Conservation (phyloP, 495 filamentous ascomycete species). For the Lasiosphaeria ovina region DNA sequence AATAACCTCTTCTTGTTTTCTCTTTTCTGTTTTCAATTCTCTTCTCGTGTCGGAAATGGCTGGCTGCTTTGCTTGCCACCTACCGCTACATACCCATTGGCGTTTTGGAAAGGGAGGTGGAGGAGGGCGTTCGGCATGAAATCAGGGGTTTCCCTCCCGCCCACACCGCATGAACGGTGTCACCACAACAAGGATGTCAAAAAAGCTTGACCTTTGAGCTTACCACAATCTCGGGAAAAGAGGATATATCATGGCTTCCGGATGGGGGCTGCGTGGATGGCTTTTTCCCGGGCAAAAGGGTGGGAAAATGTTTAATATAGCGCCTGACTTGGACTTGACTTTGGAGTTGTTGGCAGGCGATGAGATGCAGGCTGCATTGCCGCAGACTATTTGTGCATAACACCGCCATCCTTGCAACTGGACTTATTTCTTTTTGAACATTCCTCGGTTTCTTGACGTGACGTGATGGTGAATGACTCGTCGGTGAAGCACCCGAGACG, state of each 20-base stretch:
- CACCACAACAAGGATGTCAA: slow-evolving; percentile 5
- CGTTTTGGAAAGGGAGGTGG: neutral
- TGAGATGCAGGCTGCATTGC: too few species aligned
- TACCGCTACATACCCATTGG: neutral
- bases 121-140: slow-evolving; percentile 11
- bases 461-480: too few species aligned
- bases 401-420: too few species aligned
- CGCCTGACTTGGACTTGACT: too few species aligned
- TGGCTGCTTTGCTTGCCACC: slow-evolving; percentile 2
- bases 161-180: neutral
- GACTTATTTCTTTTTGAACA: too few species aligned
- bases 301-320: too few species aligned
- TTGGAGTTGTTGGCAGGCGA: too few species aligned
- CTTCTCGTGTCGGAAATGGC: neutral
- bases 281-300: too few species aligned
- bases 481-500: too few species aligned
- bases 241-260: neutral
- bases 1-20: neutral
- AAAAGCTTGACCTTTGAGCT: slow-evolving; percentile 13
- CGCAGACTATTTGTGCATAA: too few species aligned
- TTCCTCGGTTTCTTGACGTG: too few species aligned
- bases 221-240: slow-evolving; percentile 4
- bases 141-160: slow-evolving; percentile 1
- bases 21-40: neutral
- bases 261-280: too few species aligned